phyloP scores from a whole-genome alignment of 2,329 filamentous ascomycete species.

The Colletotrichum magnum region DNA sequence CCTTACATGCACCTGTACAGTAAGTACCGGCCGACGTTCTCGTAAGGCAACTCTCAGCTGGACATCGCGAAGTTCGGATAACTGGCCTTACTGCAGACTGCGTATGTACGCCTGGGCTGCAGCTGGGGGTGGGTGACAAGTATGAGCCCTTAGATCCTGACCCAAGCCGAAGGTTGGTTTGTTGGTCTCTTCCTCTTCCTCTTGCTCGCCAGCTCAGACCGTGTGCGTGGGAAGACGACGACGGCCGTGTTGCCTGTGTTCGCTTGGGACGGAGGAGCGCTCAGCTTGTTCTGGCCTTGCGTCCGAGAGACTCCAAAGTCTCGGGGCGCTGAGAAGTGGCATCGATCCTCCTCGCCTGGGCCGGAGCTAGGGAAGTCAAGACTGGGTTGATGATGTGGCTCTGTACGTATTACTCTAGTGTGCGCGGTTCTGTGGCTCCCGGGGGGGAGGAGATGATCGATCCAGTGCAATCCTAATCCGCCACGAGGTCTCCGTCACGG shows the following conservation, averaged over 20 bases:
- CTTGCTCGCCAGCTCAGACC: slow-evolving; percentile 14
- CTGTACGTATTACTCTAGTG: background rate
- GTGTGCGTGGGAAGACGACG: slow-evolving; percentile 4
- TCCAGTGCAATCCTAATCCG: slow-evolving; percentile 25
- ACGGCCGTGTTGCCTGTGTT: too few relatives aligned
- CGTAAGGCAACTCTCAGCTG: too few relatives aligned
- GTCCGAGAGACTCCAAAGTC: background rate
- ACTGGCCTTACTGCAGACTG: too few relatives aligned
- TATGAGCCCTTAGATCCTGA: too few relatives aligned
- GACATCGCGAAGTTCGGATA: too few relatives aligned
- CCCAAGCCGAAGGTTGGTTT: too few relatives aligned
- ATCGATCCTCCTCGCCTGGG: background rate
- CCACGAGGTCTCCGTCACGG: slow-evolving; percentile 21
- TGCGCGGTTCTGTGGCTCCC: slow-evolving; percentile 11
- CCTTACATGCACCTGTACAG: too few relatives aligned
- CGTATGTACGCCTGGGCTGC: too few relatives aligned
- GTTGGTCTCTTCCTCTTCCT: too few relatives aligned
- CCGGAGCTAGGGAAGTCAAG: background rate
- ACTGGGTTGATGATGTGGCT: background rate
- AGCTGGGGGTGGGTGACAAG: too few relatives aligned
- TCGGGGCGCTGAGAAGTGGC: too few relatives aligned
- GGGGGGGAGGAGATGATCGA: slow-evolving; percentile 29
- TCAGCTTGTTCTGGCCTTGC: slow-evolving; percentile 9
- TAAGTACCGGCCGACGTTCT: too few relatives aligned
- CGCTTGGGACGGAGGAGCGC: background rate